Conservation (phyloP, 345 rosid species). For the Carallia pectinifolia region DNA sequence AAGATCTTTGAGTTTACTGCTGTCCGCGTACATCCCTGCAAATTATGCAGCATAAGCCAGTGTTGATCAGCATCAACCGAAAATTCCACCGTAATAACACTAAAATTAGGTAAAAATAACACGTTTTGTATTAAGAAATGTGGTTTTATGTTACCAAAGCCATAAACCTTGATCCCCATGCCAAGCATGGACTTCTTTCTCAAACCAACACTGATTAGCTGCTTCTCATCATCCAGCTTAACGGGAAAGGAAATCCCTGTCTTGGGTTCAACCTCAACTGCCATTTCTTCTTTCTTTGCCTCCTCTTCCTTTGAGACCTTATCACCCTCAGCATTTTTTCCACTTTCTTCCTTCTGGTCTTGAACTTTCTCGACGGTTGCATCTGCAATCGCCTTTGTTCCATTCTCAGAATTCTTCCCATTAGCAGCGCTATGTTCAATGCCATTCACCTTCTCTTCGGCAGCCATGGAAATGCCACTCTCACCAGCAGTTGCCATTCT, state of each 20-base stretch:
- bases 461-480: conserved; percentile 22
- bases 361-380: conserved; percentile 13
- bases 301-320: background rate
- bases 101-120: background rate
- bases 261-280: conserved; percentile 46
- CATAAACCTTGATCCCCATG: conserved; percentile 38
- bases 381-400: conserved; percentile 5
- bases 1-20: conserved; percentile 40
- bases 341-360: conserved; percentile 9
- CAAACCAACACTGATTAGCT: conserved; percentile 33
- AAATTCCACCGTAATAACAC: background rate
- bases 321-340: background rate
- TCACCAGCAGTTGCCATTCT: conserved; percentile 27
- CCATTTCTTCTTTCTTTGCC: conserved; percentile 29
- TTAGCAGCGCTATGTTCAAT: background rate
- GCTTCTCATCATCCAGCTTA: conserved; percentile 49
- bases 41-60: background rate
- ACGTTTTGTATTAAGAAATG: background rate
- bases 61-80: too few species aligned
- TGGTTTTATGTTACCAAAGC: conserved; percentile 32
- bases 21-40: conserved; percentile 44
- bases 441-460: conserved; percentile 6
- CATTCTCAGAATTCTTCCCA: conserved; percentile 18
- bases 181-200: conserved; percentile 51
- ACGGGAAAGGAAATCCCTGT: conserved; percentile 48